Conservation (phyloP, 1,284 basidiomycete species). For the Prillingera fragicola region DNA sequence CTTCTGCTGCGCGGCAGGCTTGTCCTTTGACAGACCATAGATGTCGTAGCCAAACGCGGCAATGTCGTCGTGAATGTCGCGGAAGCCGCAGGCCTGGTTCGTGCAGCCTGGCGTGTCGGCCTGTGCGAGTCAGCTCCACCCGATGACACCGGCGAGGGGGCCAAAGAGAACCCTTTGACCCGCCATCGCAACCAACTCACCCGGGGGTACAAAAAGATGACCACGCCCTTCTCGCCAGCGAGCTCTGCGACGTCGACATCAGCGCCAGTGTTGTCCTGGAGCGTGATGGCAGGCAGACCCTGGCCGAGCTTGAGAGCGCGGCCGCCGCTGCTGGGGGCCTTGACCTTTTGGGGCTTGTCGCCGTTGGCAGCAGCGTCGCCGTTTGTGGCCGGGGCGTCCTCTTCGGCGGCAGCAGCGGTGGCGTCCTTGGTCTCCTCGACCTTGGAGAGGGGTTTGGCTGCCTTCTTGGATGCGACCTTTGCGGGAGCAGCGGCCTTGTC, state of each 20-base stretch:
- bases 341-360: constrained; percentile 24
- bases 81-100: constrained; percentile 79
- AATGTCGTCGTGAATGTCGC: constrained; percentile 74
- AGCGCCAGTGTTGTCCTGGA: constrained; percentile 58
- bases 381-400: constrained; percentile 6
- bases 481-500: constrained; percentile 8
- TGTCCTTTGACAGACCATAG: constrained; percentile 80
- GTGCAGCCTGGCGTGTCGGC: constrained; percentile 69
- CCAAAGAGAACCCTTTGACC: neutral
- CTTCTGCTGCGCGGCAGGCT: constrained; percentile 69
- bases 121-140: constrained; percentile 12
- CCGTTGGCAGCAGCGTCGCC: constrained; percentile 10
- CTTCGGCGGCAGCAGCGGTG: constrained; percentile 10
- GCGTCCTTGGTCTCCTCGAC: constrained; percentile 11
- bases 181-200: constrained; percentile 17
- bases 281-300: constrained; percentile 62
- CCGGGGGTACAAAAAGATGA: constrained; percentile 65
- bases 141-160: constrained; percentile 1
- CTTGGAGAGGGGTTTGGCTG: constrained; percentile 6
- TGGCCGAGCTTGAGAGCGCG: constrained; percentile 63
- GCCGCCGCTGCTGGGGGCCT: constrained; percentile 29
- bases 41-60: constrained; percentile 63
- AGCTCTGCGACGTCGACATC: constrained; percentile 45
- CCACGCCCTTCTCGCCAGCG: constrained; percentile 62
- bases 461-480: constrained; percentile 7